These are phyloP conservation scores for Chalciporus sp. DNA, from an alignment of 1,284 basidiomycete species.

Conservation along the genomic window DNA sequence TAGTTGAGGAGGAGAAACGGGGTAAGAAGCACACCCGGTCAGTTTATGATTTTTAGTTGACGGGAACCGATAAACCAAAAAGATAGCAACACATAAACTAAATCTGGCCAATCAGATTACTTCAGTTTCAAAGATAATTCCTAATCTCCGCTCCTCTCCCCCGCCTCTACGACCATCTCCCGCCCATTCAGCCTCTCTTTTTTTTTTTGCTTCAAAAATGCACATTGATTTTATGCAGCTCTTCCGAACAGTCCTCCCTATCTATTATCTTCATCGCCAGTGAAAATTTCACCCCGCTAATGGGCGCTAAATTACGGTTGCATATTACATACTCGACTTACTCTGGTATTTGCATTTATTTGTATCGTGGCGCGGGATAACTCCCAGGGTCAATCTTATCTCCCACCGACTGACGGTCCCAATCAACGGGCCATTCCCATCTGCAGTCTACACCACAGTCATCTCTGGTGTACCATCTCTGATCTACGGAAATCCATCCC, in stretches of 20 bases:
- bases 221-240: background rate
- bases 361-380: slow-evolving; percentile 24
- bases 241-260: background rate
- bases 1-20: slow-evolving; percentile 27
- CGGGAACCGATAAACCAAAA: slow-evolving; percentile 40
- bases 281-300: slow-evolving; percentile 33
- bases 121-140: slow-evolving; percentile 33
- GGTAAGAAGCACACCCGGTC: slow-evolving; percentile 30
- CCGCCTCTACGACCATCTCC: background rate
- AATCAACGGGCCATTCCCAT: slow-evolving; percentile 18
- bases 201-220: slow-evolving; percentile 6
- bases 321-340: slow-evolving; percentile 34
- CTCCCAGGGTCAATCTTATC: slow-evolving; percentile 40
- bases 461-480: background rate
- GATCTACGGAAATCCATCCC: background rate
- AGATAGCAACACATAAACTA: slow-evolving; percentile 37
- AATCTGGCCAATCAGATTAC: slow-evolving; percentile 41
- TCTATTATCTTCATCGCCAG: slow-evolving; percentile 16
- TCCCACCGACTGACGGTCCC: slow-evolving; percentile 15
- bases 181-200: background rate
- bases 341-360: slow-evolving; percentile 23
- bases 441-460: slow-evolving; percentile 1
- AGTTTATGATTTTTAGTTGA: slow-evolving; percentile 40
- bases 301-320: slow-evolving; percentile 26
- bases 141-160: slow-evolving; percentile 13